A percentile compares a stretch with the other conserved stretches of the same genome.
Conservation (phyloP, 1,284 basidiomycete genomes). For the Heliocybe sulcata region DNA sequence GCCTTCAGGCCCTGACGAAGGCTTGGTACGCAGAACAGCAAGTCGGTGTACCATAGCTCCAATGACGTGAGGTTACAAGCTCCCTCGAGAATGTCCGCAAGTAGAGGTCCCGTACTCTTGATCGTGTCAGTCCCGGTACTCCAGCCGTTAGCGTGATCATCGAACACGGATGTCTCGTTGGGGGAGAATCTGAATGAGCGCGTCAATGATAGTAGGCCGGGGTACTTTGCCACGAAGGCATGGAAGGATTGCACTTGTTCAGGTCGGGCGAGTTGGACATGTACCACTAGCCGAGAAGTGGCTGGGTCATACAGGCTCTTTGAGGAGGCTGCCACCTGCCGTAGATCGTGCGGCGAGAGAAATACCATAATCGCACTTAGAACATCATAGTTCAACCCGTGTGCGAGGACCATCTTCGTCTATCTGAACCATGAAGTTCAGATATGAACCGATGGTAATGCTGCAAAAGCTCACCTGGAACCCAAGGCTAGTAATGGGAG, state of each 20-base stretch:
- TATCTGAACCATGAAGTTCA: too few relatives aligned
- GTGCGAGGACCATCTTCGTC: neutral
- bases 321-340: neutral
- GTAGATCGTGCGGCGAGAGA: neutral
- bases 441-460: too few relatives aligned
- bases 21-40: neutral
- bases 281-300: neutral
- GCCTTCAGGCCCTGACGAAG: neutral
- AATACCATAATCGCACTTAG: neutral
- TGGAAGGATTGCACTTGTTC: neutral
- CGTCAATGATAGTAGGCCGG: neutral
- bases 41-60: neutral
- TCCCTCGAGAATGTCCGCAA: neutral
- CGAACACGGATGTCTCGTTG: neutral
- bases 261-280: neutral
- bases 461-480: too few relatives aligned
- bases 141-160: neutral
- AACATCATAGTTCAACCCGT: neutral
- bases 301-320: neutral
- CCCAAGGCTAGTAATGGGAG: too few relatives aligned
- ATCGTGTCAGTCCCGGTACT: neutral
- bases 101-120: neutral
- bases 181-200: neutral
- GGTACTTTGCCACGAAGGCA: neutral
- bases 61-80: neutral